Evolutionary conservation across 2,329 filamentous ascomycete species (phyloP).

Genomic region (Fusarium sulawesiense): DNA sequence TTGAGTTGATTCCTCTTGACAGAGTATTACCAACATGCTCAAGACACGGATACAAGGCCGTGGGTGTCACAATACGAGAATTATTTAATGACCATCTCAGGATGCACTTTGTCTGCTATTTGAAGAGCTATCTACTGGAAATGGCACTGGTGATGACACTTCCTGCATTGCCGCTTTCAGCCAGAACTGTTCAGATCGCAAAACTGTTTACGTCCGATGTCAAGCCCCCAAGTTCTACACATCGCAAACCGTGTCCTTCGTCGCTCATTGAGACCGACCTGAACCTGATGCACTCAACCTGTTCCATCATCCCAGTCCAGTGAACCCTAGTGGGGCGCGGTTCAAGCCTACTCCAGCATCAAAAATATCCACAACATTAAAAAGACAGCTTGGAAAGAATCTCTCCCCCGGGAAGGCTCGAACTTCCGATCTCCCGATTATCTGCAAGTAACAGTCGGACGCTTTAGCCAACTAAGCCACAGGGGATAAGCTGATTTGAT

Average conservation of each 20-base stretch:
- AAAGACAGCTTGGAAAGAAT: slow-evolving; percentile 15
- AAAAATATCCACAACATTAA: slow-evolving; percentile 29
- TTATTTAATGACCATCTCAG: background rate
- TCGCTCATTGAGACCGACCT: background rate
- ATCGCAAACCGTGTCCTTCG: background rate
- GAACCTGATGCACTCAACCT: no score
- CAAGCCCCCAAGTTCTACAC: background rate
- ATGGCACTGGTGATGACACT: background rate
- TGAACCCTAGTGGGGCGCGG: slow-evolving; percentile 26
- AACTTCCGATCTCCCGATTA: slow-evolving; percentile 49
- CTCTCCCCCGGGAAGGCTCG: slow-evolving; percentile 47
- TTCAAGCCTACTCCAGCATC: background rate
- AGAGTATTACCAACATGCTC: background rate
- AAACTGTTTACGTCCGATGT: background rate
- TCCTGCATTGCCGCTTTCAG: background rate
- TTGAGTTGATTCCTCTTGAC: background rate
- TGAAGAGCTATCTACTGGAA: background rate
- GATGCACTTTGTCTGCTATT: background rate
- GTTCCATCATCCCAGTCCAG: slow-evolving; percentile 18
- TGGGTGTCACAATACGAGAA: background rate
- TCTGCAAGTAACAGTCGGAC: slow-evolving; percentile 42
- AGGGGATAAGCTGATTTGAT: slow-evolving; percentile 37
- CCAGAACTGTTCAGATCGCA: background rate
- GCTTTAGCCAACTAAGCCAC: slow-evolving; percentile 45
- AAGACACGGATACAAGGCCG: background rate